Evolutionary conservation across 169 alveolate species (phyloP).

Genomic region (Amoebophrya sp.): DNA sequence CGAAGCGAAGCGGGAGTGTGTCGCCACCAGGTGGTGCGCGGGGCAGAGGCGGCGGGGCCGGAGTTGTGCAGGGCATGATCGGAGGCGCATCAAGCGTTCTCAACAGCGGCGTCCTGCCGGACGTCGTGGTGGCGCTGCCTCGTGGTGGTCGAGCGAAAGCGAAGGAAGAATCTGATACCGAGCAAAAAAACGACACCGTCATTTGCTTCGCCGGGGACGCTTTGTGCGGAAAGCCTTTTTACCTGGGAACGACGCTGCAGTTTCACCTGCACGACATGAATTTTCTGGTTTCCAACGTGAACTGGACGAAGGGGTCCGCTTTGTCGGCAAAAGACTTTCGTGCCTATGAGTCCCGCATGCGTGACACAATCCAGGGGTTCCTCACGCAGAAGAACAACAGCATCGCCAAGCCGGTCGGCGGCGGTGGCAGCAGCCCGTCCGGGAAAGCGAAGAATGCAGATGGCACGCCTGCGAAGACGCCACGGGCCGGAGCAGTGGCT

Average conservation of each 20-base stretch:
- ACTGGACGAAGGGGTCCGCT: background rate
- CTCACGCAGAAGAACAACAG: background rate
- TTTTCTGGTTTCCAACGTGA: background rate
- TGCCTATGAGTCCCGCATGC: background rate
- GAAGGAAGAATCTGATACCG: background rate
- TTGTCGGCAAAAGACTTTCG: background rate
- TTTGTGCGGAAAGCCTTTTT: background rate
- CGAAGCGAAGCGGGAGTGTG: background rate
- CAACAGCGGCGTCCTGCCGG: background rate
- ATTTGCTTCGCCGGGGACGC: background rate
- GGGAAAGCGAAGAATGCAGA: too few species aligned
- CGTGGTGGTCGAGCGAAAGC: background rate
- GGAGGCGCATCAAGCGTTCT: background rate
- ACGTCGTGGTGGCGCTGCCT: too few species aligned
- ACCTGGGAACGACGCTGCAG: background rate
- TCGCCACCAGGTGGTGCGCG: too few species aligned
- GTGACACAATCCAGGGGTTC: background rate
- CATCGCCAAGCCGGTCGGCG: too few species aligned
- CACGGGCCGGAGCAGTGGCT: too few species aligned
- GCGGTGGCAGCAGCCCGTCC: too few species aligned
- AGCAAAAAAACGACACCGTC: background rate
- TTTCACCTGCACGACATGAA: background rate
- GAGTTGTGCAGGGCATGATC: too few species aligned
- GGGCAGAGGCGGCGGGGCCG: too few species aligned
- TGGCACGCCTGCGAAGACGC: too few species aligned